Evolutionary conservation across 2,329 filamentous ascomycete species (phyloP), one percentile per base, ranked within the genome.

Genomic region (Emydomyces testavorans): DNA sequence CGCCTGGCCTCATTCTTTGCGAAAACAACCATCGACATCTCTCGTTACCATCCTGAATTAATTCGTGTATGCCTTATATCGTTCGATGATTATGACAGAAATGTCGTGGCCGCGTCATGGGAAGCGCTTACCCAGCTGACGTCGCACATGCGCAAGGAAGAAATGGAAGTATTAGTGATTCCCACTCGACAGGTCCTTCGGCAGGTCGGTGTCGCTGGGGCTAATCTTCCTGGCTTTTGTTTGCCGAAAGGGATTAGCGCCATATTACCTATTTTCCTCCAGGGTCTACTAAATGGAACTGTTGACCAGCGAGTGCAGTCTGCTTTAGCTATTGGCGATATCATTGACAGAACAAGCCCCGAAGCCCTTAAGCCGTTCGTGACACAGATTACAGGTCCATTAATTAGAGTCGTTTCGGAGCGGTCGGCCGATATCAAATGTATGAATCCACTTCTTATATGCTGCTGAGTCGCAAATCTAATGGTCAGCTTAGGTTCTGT

Each of bases 401-500:
- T 98, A 46, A 98, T 98, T 65, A 85, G 92, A 76, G 90, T 96
- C 18, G 89, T 98, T 15, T 95, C 92, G 4, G 92, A 98, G 65
- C 81, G 90, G 53, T 94, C 92, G 2, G 88, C 88, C 2, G 93
- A 98, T 44, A 88, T 98, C 66, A 96, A 94, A 70, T 70, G 69
- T 69, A 64, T 53, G 62, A 46, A 32, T 18, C 44, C 36, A 40
- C 2, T 20, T 13, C 29, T 18, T 21, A 26, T 18, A 13, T 29
- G 18, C 26, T 42, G 6, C 34, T 36, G 28, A 29, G 7, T 31
- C 20, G 8, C 6, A 26, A 51, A 36, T 5, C 58, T 64, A 54
- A 64, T 41, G 2, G n/a, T 10, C 32, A 46, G n/a, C 34, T 18
- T 50, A 69, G 83, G 86, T 52, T 92, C 92, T 35, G 94, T 98